Conservation (phyloP, 768 basidiomycete genomes). For the Tephrocybe sp. region DNA sequence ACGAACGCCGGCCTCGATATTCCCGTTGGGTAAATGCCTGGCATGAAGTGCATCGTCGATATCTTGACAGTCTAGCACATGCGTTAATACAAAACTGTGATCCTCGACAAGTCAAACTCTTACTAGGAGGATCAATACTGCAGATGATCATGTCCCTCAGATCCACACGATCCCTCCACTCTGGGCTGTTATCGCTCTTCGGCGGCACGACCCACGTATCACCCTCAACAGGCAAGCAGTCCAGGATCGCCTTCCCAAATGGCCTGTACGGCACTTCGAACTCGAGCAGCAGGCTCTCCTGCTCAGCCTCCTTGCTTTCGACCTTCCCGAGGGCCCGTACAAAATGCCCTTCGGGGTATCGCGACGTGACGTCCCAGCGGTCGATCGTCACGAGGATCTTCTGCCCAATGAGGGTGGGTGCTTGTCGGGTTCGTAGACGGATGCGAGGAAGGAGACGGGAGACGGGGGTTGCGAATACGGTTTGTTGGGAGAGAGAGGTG, state of each 20-base stretch:
- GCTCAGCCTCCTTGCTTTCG: slow-evolving; percentile 95
- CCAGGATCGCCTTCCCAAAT: slow-evolving; percentile 92
- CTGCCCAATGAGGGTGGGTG: slow-evolving; percentile 81
- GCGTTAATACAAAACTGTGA: background rate
- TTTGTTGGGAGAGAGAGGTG: slow-evolving; percentile 83
- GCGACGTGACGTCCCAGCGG: slow-evolving; percentile 81
- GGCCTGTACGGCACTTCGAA: slow-evolving; percentile 96
- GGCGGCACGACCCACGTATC: slow-evolving; percentile 91
- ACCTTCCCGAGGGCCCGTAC: slow-evolving; percentile 89
- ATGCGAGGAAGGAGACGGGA: slow-evolving; percentile 92
- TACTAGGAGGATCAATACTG: slow-evolving; percentile 96
- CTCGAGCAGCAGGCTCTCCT: slow-evolving; percentile 90
- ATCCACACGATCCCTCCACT: slow-evolving; percentile 88
- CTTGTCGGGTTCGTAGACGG: slow-evolving; percentile 92
- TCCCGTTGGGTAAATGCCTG: slow-evolving; percentile 81
- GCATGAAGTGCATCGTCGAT: slow-evolving; percentile 99
- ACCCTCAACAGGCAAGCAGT: slow-evolving; percentile 88
- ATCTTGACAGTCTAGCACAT: slow-evolving; percentile 81
- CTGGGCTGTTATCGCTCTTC: slow-evolving; percentile 45
- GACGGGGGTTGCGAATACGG: slow-evolving; percentile 92
- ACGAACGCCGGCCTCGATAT: slow-evolving; percentile 98
- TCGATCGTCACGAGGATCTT: slow-evolving; percentile 97
- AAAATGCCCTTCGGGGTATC: slow-evolving; percentile 97
- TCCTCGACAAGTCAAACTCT: slow-evolving; percentile 2
- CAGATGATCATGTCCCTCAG: slow-evolving; percentile 84